Base-by-base conservation (phyloP, 2,329 filamentous ascomycete genomes). In the Diplodia corticola region DNA sequence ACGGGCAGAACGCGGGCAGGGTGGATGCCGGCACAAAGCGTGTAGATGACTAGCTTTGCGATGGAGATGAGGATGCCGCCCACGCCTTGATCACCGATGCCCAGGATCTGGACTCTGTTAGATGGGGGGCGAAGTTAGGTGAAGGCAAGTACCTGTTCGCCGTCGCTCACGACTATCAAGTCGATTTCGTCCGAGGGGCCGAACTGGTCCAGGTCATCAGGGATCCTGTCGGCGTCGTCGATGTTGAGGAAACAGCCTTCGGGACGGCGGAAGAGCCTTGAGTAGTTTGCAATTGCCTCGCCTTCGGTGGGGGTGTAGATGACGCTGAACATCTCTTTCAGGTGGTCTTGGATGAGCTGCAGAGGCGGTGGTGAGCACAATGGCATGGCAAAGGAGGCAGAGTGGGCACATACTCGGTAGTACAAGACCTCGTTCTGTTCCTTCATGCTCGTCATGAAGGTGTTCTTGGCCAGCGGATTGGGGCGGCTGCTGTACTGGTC, bases 241-340 rank as follows among this genome's bases (percentile, higher is more conserved):
- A 96, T 90, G 71, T 90, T 92, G 60, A 96, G 77, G 70, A 92
- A 96, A 71, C 91, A 92, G 0, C 93, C 93, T 70, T 94, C 90
- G 0, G 92, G 91, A 20, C 86, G 83, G 12, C 93, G 82, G 73
- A 96, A 96, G 0, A 95, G 76, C 0, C 88, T 81, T 0, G 91
- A 95, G 74, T 91, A 96, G 69, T 93, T 91, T 70, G 91, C 87
- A 60, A 96, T 96, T 0, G 93, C 93, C 48, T 96, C 91, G 9
- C 91, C 92, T 78, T 96, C 92, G 0, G 93, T 96, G 0, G 93
- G 93, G 0, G 93, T 96, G 74, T 96, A 97, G 30, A 96, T 91
- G n/a, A 96, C 82, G 48, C 89, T 88, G 73, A 96, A 93, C 91
- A 96, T 95, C 74, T 96, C 92, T 69, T 91, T 88, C 22, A 96